These are phyloP conservation scores for Lolium rigidum DNA, from an alignment of 176 grass and related monocot species.

Conservation along the genomic window DNA sequence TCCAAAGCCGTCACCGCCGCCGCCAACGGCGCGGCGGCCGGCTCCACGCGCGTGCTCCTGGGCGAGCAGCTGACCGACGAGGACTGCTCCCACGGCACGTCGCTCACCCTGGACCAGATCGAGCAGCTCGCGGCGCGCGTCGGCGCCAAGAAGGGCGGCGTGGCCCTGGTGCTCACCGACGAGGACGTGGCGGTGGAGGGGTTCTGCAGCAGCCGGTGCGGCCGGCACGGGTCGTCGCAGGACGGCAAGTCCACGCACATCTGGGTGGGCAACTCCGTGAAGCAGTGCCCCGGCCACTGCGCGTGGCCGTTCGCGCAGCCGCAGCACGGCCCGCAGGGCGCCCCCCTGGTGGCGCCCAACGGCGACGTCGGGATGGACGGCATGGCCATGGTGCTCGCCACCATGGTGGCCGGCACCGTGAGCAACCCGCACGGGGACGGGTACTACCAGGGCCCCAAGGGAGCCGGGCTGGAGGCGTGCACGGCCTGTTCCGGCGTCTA, in stretches of 20 bases:
- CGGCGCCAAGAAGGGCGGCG: conserved; percentile 11
- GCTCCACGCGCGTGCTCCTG: conserved; percentile 36
- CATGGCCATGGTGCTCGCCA: conserved; percentile 56
- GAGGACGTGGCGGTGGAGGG: conserved; percentile 53
- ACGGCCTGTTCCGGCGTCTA: conserved; percentile 64
- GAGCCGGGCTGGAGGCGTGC: conserved; percentile 56
- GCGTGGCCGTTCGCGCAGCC: conserved; percentile 73
- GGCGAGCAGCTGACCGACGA: conserved; percentile 52
- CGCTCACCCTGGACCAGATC: conserved; percentile 51
- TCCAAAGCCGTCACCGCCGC: conserved; percentile 23
- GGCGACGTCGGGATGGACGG: conserved; percentile 65
- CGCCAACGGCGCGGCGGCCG: not conserved
- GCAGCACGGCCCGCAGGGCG: conserved; percentile 58
- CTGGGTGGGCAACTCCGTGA: conserved; percentile 57
- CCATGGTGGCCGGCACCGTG: conserved; percentile 59
- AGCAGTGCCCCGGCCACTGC: conserved; percentile 68
- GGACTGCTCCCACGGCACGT: conserved; percentile 42
- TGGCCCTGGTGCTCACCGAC: conserved; percentile 57
- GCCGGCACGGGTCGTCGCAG: conserved; percentile 31
- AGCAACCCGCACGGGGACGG: conserved; percentile 62
- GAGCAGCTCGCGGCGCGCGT: conserved; percentile 46
- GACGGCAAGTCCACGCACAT: conserved; percentile 38
- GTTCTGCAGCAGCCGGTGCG: conserved; percentile 72
- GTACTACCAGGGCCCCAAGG: conserved; percentile 60
- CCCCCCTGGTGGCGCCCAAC: conserved; percentile 59